Base-by-base conservation (phyloP, 169 alveolate species). In the Babesia ovata region DNA sequence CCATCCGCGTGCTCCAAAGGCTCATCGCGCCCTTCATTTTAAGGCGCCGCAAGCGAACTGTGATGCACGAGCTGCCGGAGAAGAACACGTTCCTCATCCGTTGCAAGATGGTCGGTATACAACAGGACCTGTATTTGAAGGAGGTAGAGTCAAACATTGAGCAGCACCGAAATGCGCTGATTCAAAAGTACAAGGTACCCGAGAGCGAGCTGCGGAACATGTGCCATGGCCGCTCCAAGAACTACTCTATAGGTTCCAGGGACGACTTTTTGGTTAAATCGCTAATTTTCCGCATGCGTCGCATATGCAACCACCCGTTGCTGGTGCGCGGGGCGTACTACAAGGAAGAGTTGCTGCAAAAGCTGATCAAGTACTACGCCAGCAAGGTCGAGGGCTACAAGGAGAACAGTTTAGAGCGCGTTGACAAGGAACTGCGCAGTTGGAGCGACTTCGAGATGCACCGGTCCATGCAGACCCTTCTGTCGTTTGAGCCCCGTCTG, bases 291-390 rank as follows among this genome's bases (percentile, higher is more conserved):
- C 91, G 95, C 39, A 79, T 95, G 75, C 70, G 97, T 28, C 84
- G 98, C 44, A 94, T 95, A 50, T 94, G 97, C 84, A 95, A 95
- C 70, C 98, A 95, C 67, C 93, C 98, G 22, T 86, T 95, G 11
- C 81, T 95, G 67, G 91, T 91, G 82, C 92, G 91, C 59, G 91
- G 94, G 10, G 76, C 84, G 59, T 94, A 75, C 72, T 90, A 85
- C 61, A 75, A 87, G 48, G 82, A 86, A 21, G 92, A 92, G 42
- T 90, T 81, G 46, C 67, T 92, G 56, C 76, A 86, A 46, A 81
- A 84, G 42, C 76, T 92, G 22, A 69, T 90, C 4, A 70, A 86
- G 39, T 82, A 90, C 74, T 84, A 83, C 58, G 70, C 74, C 52
- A 63, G 65, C 48, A 90, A 90, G 48, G 90, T 91, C 24, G 92